phyloP scores from a whole-genome alignment of 2,329 filamentous ascomycete genomes.

The Pyricularia sp. region DNA sequence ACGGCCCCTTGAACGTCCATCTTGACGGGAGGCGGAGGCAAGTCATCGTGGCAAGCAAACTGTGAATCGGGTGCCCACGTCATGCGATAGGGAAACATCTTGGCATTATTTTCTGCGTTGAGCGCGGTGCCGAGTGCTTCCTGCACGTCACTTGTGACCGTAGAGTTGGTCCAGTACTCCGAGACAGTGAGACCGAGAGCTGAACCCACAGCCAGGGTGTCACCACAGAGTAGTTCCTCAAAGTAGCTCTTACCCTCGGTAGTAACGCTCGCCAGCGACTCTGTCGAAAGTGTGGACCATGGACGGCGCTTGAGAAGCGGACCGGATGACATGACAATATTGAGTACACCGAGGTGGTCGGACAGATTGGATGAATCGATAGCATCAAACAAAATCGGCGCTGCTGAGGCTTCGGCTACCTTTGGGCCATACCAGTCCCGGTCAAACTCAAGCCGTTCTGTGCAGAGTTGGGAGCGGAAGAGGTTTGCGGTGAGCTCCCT shows the following conservation, averaged over 20 bases:
- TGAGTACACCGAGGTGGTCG: slow-evolving; percentile 33
- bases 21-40: slow-evolving; percentile 5
- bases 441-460: slow-evolving; percentile 31
- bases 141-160: slow-evolving; percentile 9
- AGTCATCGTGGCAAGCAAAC: slow-evolving; percentile 14
- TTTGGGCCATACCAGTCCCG: slow-evolving; percentile 23
- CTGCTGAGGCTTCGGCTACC: slow-evolving; percentile 9
- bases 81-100: slow-evolving; percentile 17
- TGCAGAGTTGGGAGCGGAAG: slow-evolving; percentile 31
- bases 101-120: background rate
- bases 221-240: slow-evolving; percentile 33
- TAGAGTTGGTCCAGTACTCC: slow-evolving; percentile 41
- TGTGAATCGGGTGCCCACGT: slow-evolving; percentile 8
- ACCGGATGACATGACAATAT: slow-evolving; percentile 32
- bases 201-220: slow-evolving; percentile 35
- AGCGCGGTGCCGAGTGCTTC: background rate
- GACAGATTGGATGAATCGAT: slow-evolving; percentile 44
- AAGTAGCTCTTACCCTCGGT: slow-evolving; percentile 22
- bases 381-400: slow-evolving; percentile 38
- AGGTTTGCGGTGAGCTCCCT: slow-evolving; percentile 22
- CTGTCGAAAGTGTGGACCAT: slow-evolving; percentile 39
- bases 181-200: slow-evolving; percentile 40
- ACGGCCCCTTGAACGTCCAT: slow-evolving; percentile 28
- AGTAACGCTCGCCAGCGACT: slow-evolving; percentile 24
- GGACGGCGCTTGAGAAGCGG: slow-evolving; percentile 34